Conservation (phyloP, 2,329 filamentous ascomycete species). For the Pseudocercospora crystallina region DNA sequence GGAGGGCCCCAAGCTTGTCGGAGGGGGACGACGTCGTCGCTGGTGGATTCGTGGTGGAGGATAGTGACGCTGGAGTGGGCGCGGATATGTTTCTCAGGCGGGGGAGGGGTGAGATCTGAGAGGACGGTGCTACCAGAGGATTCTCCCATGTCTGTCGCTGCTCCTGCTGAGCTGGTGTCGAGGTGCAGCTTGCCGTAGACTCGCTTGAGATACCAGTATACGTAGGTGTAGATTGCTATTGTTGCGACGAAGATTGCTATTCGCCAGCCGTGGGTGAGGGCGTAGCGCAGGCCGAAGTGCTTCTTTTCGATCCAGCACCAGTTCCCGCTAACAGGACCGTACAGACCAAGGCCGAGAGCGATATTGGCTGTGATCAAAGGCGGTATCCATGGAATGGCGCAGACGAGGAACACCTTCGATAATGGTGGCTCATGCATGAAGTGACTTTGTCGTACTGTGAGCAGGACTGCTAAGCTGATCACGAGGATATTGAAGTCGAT, state of each 20-base stretch:
- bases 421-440: slow-evolving; percentile 33
- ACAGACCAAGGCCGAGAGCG: slow-evolving; percentile 32
- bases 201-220: slow-evolving; percentile 40
- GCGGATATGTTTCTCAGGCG: slow-evolving; percentile 4
- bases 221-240: slow-evolving; percentile 44
- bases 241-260: slow-evolving; percentile 45
- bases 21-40: no score
- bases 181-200: slow-evolving; percentile 17
- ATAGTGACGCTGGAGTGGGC: slow-evolving; percentile 13
- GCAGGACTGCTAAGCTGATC: slow-evolving; percentile 46
- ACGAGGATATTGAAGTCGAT: slow-evolving; percentile 45
- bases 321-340: slow-evolving; percentile 46
- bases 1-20: not conserved
- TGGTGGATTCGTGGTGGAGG: slow-evolving; percentile 1
- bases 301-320: slow-evolving; percentile 50
- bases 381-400: slow-evolving; percentile 43
- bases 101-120: not conserved
- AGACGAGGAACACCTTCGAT: slow-evolving; percentile 35
- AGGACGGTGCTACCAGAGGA: not conserved
- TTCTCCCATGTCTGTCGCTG: slow-evolving; percentile 2
- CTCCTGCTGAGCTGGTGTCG: not conserved
- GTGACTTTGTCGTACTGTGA: slow-evolving; percentile 40
- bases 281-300: slow-evolving; percentile 45
- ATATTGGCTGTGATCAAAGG: slow-evolving; percentile 35
- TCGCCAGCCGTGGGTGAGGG: slow-evolving; percentile 48